phyloP scores from a whole-genome alignment of 805 yeast genomes.

The Metschnikowia hibisci region DNA sequence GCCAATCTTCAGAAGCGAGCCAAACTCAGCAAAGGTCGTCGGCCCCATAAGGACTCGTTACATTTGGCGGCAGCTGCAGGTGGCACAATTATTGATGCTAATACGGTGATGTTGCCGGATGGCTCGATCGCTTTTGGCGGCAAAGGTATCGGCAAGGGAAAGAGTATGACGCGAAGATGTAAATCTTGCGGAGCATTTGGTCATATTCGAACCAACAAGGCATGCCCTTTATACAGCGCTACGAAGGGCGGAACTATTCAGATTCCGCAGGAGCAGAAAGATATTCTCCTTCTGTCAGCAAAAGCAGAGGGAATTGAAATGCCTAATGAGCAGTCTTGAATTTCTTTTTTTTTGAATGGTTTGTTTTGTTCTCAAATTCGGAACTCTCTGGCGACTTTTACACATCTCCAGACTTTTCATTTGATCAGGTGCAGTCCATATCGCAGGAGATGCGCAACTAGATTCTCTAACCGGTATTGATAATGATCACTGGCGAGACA shows the following conservation, averaged over 20 bases:
- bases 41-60: conserved; percentile 30
- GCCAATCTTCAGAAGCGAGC: conserved; percentile 77
- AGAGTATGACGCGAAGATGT: conserved; percentile 75
- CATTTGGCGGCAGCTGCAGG: conserved; percentile 43
- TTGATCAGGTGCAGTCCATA: background rate
- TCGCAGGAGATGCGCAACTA: background rate
- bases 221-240: conserved; percentile 77
- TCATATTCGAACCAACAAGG: conserved; percentile 85
- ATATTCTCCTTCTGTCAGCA: conserved; percentile 16
- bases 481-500: background rate
- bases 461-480: background rate
- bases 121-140: conserved; percentile 49
- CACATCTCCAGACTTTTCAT: background rate
- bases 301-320: conserved; percentile 11
- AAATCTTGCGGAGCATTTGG: conserved; percentile 95
- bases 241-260: conserved; percentile 29
- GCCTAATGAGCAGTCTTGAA: background rate
- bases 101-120: conserved; percentile 41
- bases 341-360: too few relatives aligned
- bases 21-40: conserved; percentile 45
- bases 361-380: too few relatives aligned
- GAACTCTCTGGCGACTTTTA: too few relatives aligned
- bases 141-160: conserved; percentile 71
- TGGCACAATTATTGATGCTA: conserved; percentile 40
- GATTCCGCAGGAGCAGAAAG: conserved; percentile 19